Conservation (phyloP, 768 basidiomycete species). For the Lentinula guzmanii region DNA sequence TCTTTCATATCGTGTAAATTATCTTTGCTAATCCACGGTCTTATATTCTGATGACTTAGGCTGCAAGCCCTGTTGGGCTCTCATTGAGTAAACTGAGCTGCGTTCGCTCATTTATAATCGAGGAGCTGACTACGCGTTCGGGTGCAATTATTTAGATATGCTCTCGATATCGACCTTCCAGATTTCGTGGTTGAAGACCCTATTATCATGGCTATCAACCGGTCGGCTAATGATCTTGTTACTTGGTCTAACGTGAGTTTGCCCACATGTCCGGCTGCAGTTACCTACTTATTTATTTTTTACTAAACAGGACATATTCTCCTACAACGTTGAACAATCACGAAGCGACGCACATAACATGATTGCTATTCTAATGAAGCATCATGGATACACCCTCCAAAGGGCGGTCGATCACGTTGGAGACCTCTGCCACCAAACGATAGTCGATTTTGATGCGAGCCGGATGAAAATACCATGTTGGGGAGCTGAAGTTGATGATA, state of each 20-base stretch:
- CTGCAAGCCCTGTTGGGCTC: conserved; percentile 71
- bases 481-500: conserved; percentile 52
- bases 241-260: conserved; percentile 75
- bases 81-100: conserved; percentile 51
- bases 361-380: conserved; percentile 62
- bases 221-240: conserved; percentile 71
- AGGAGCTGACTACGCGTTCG: too few relatives aligned
- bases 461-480: conserved; percentile 51
- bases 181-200: conserved; percentile 66
- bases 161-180: conserved; percentile 62
- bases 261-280: background rate
- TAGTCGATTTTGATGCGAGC: conserved; percentile 46
- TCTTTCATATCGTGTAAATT: background rate
- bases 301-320: conserved; percentile 57
- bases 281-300: conserved; percentile 1
- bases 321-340: conserved; percentile 71
- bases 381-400: conserved; percentile 52
- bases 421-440: conserved; percentile 48
- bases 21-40: background rate
- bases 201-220: conserved; percentile 51
- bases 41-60: conserved; percentile 15
- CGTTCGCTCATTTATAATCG: background rate
- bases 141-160: conserved; percentile 35
- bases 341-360: conserved; percentile 68
- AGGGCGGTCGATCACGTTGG: conserved; percentile 61